phyloP scores from a whole-genome alignment of 768 basidiomycete genomes.

The Paxillus rubicundulus region DNA sequence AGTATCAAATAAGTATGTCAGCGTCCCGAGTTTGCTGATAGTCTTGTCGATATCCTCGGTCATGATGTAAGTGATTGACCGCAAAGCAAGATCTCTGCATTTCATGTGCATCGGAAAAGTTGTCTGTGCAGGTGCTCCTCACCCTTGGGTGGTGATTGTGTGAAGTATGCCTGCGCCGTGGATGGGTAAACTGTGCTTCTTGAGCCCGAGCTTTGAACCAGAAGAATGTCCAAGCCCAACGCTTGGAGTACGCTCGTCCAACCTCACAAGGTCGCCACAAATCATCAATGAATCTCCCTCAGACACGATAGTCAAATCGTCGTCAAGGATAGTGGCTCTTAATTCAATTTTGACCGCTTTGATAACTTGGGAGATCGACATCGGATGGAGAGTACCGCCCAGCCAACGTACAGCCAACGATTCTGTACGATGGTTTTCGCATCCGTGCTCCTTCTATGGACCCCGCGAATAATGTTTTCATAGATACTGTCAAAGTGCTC shows the following conservation, averaged over 20 bases:
- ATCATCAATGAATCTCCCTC: conserved; percentile 24
- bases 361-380: conserved; percentile 28
- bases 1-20: conserved; percentile 25
- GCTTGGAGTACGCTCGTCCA: conserved; percentile 20
- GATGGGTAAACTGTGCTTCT: not conserved
- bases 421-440: conserved; percentile 23
- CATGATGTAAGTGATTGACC: conserved; percentile 30
- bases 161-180: conserved; percentile 22
- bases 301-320: conserved; percentile 23
- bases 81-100: conserved; percentile 27
- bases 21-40: conserved; percentile 21
- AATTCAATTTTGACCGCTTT: conserved; percentile 30
- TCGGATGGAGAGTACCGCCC: conserved; percentile 24
- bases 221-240: conserved; percentile 23
- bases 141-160: conserved; percentile 10
- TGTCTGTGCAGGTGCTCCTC: conserved; percentile 11
- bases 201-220: not conserved
- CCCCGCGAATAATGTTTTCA: conserved; percentile 18
- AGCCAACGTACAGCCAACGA: conserved; percentile 24
- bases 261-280: conserved; percentile 26
- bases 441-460: conserved; percentile 22
- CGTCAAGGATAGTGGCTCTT: conserved; percentile 23
- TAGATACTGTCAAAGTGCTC: conserved; percentile 20
- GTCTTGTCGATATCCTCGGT: conserved; percentile 22
- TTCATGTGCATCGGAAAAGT: conserved; percentile 22